Conservation (phyloP, 2,329 filamentous ascomycete genomes). For the Atkinsonella hypoxylon region DNA sequence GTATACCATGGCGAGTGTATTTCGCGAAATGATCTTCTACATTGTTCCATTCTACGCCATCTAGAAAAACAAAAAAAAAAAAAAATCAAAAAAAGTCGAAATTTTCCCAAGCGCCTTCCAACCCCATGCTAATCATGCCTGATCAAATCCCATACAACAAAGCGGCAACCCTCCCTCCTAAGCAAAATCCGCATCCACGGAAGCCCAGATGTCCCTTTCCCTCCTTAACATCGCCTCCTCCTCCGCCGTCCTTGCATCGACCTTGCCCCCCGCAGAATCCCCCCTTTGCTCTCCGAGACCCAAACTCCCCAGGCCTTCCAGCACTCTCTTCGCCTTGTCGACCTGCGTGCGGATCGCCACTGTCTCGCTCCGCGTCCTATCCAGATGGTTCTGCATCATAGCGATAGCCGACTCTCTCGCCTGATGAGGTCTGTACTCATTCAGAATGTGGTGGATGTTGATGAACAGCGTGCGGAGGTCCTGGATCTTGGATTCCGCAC, state of each 20-base stretch:
- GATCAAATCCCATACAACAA: not conserved
- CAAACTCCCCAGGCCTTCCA: slow-evolving; percentile 54
- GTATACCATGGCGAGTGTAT: too few species aligned
- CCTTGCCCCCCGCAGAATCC: slow-evolving; percentile 2
- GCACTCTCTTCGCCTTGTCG: slow-evolving; percentile 59
- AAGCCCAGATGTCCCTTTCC: slow-evolving; percentile 29
- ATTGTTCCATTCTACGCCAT: too few species aligned
- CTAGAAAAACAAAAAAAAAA: too few species aligned
- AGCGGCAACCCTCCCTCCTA: slow-evolving; percentile 10
- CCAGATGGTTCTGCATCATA: slow-evolving; percentile 77
- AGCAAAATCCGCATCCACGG: slow-evolving; percentile 28
- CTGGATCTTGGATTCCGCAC: slow-evolving; percentile 59
- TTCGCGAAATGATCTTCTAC: too few species aligned
- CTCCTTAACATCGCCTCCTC: slow-evolving; percentile 12
- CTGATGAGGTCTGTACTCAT: slow-evolving; percentile 89
- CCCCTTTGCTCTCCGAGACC: slow-evolving; percentile 14
- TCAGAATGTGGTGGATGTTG: slow-evolving; percentile 87
- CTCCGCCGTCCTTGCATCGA: slow-evolving; percentile 6
- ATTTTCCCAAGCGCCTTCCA: not conserved
- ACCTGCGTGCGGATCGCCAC: slow-evolving; percentile 53
- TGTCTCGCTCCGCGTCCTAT: slow-evolving; percentile 61
- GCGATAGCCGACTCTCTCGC: slow-evolving; percentile 76
- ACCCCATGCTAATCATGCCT: not conserved
- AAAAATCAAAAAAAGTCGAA: too few species aligned
- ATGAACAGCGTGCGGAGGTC: slow-evolving; percentile 74